These are phyloP conservation scores for Plasmodium reichenowi DNA, from an alignment of 169 alveolate species.

Conservation along the genomic window DNA sequence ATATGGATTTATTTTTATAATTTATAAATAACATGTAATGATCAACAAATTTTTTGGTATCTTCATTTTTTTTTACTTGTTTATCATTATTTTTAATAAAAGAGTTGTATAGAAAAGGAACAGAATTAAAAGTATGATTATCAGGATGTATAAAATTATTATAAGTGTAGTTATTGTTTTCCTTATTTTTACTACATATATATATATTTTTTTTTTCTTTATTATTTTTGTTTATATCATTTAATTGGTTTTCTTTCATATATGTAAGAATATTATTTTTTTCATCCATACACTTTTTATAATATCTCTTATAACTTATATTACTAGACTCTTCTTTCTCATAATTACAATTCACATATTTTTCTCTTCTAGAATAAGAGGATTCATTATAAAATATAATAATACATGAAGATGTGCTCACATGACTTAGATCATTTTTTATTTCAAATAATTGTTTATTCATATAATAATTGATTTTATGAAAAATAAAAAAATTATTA, in stretches of 20 bases:
- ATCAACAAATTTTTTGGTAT: conserved; percentile 52
- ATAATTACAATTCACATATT: background rate
- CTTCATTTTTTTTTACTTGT: background rate
- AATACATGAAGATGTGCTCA: conserved; percentile 6
- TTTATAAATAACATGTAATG: conserved; percentile 18
- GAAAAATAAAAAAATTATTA: conserved; percentile 49
- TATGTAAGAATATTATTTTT: too few species aligned
- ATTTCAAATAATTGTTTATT: conserved; percentile 13
- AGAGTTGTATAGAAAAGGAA: too few species aligned
- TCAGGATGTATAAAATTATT: too few species aligned
- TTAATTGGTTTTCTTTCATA: too few species aligned
- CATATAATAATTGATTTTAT: conserved; percentile 47
- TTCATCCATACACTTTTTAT: too few species aligned
- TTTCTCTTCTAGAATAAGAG: background rate
- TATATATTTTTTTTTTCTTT: too few species aligned
- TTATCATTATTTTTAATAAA: too few species aligned
- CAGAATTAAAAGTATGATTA: too few species aligned
- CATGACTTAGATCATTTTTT: too few species aligned
- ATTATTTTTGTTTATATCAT: too few species aligned
- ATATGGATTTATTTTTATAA: conserved; percentile 3
- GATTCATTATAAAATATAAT: conserved; percentile 21
- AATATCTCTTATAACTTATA: too few species aligned
- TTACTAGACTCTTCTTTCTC: too few species aligned
- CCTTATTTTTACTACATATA: background rate
- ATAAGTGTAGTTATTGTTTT: background rate